Percentiles rank a stretch among this genome's conserved stretches.
phyloP scores from a whole-genome alignment of 169 alveolate species.

The Eimeria necatrix region DNA sequence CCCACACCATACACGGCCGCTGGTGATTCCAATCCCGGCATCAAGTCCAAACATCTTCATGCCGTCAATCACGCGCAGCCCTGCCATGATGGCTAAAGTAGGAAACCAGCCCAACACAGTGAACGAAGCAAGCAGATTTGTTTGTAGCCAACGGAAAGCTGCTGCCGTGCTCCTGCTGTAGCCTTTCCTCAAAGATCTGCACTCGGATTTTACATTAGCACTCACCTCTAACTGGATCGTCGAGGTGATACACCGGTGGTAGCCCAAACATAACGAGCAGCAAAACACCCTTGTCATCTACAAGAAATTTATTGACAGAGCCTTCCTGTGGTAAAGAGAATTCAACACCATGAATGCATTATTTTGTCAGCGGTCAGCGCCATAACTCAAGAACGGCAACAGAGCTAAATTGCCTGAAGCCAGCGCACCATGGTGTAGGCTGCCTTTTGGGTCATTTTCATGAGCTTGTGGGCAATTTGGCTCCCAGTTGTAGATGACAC shows the following conservation, averaged over 20 bases:
- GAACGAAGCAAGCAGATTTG: background rate
- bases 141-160: too few species aligned
- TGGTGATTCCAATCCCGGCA: conserved; percentile 86
- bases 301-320: conserved; percentile 89
- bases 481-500: conserved; percentile 87
- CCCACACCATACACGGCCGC: conserved; percentile 92
- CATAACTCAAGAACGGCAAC: background rate
- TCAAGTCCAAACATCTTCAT: conserved; percentile 83
- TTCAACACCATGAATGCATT: too few species aligned
- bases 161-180: background rate
- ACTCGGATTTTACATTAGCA: background rate
- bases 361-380: too few species aligned
- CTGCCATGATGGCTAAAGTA: conserved; percentile 83
- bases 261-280: conserved; percentile 86
- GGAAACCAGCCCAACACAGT: background rate
- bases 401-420: background rate
- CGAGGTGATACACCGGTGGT: conserved; percentile 88
- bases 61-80: conserved; percentile 86
- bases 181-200: background rate
- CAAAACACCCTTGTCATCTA: conserved; percentile 90
- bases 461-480: conserved; percentile 86
- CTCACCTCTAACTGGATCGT: conserved; percentile 86
- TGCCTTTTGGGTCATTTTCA: conserved; percentile 83
- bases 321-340: conserved; percentile 84
- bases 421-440: conserved; percentile 79